Conservation (phyloP, 78 protist species). For the Paratrimastix pyriformis region DNA sequence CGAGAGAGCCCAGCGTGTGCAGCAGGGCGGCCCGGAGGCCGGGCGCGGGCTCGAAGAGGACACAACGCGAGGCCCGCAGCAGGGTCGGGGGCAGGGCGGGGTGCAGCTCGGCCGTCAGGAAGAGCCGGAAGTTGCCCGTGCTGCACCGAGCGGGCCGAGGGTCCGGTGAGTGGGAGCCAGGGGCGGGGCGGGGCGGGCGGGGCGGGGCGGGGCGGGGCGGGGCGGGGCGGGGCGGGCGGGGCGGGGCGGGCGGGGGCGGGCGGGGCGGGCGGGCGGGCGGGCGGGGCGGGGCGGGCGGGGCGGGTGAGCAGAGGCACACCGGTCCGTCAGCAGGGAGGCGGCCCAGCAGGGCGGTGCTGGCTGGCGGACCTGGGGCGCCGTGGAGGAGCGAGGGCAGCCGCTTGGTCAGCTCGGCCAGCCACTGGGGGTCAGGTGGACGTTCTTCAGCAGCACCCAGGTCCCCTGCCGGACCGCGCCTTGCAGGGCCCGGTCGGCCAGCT, state of each 20-base stretch:
- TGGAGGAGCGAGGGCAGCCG: slow-evolving; percentile 39
- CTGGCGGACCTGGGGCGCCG: background rate
- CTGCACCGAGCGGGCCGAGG: background rate
- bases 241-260: background rate
- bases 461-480: too few species aligned
- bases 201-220: background rate
- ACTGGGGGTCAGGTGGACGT: slow-evolving; percentile 90
- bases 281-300: background rate
- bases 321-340: background rate
- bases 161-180: background rate
- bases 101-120: slow-evolving; percentile 79
- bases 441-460: slow-evolving; percentile 88
- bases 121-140: slow-evolving; percentile 58
- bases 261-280: background rate
- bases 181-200: background rate
- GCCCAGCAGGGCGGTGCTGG: background rate
- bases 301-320: background rate
- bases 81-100: slow-evolving; percentile 74
- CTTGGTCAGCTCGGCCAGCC: slow-evolving; percentile 81
- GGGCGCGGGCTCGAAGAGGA: slow-evolving; percentile 85
- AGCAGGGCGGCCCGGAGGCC: slow-evolving; percentile 72
- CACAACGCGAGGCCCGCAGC: slow-evolving; percentile 59
- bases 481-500: too few species aligned
- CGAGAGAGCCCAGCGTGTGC: slow-evolving; percentile 34
- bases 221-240: background rate